Base-by-base conservation (phyloP, 2,329 filamentous ascomycete species). In the Bipolaris zeicola region DNA sequence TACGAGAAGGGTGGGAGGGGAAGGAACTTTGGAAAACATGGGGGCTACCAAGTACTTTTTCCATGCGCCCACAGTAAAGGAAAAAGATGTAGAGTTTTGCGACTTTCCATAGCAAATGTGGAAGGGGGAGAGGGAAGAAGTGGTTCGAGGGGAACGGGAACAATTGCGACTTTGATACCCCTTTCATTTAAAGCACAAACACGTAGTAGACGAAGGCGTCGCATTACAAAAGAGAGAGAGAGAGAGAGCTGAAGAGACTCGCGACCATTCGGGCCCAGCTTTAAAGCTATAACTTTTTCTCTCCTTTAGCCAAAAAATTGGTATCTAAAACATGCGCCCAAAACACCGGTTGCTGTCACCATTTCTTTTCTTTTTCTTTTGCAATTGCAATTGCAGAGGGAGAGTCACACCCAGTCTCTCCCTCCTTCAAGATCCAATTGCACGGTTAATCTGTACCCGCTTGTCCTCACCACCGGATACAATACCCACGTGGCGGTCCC, bases 401-500 rank as follows among this genome's bases (percentile, higher is more conserved):
- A n/a, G 26, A 10, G 8, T 10, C 26, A 28, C 34, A 37, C 1
- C 34, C 14, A n/a, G 2, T 24, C 22, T 6, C 5, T 5, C 22
- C 24, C 38, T 2, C 18, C 26, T 26, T 53, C 57, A 65, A 28
- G 58, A 62, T 8, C 65, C 65, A 24, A 69, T 55, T 7, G 68
- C 61, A 26, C 70, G 62, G 60, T 99, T 97, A 58, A 99, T 87
- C 81, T 99, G 95, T 68, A 99, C 88, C 80, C 86, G 88, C 80
- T 95, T 96, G 73, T 99, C 95, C 83, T 98, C 93, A 14, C 94
- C 92, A 41, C 83, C 92, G 70, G 91, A 96, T 42, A 97, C 89
- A 73, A 99, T 94, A 1, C 95, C 96, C 71, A 96, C 87, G 6
- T 87, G 85, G 73, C 83, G 81, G 76, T 97, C 91, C 95, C 95